Conservation (phyloP, 305 asterid genomes). For the Stenogyne calaminthoides region DNA sequence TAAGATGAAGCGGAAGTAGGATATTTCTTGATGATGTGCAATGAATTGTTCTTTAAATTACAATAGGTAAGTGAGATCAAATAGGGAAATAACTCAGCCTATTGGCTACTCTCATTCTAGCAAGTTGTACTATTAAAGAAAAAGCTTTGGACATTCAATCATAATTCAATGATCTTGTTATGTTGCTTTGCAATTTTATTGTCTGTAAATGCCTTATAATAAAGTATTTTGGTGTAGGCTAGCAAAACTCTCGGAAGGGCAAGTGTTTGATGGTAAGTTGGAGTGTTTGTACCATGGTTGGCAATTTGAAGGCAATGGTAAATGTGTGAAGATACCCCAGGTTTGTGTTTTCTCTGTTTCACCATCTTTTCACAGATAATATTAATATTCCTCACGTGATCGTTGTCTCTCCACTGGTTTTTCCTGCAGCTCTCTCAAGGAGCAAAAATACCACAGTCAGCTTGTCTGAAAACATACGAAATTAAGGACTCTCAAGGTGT, state of each 20-base stretch:
- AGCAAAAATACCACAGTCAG: conserved; percentile 84
- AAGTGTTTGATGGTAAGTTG: conserved; percentile 67
- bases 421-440: conserved; percentile 60
- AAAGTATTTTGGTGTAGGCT: conserved; percentile 47
- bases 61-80: not conserved
- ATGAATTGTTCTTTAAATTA: not conserved
- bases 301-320: conserved; percentile 86
- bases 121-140: not conserved
- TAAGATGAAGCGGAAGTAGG: not conserved
- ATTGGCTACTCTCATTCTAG: not conserved
- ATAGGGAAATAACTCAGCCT: not conserved
- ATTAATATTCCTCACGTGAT: not conserved
- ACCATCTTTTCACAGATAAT: not conserved
- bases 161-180: not conserved
- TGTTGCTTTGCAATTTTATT: not conserved
- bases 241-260: conserved; percentile 96
- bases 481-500: conserved; percentile 89
- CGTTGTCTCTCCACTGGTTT: not conserved
- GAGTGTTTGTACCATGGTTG: conserved; percentile 97
- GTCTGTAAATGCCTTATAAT: too few relatives aligned
- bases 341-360: conserved; percentile 36
- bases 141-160: not conserved
- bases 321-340: conserved; percentile 95
- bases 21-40: not conserved
- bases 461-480: conserved; percentile 68